Base-by-base conservation (phyloP, 2,329 filamentous ascomycete species). In the Corinectria fuckeliana region DNA sequence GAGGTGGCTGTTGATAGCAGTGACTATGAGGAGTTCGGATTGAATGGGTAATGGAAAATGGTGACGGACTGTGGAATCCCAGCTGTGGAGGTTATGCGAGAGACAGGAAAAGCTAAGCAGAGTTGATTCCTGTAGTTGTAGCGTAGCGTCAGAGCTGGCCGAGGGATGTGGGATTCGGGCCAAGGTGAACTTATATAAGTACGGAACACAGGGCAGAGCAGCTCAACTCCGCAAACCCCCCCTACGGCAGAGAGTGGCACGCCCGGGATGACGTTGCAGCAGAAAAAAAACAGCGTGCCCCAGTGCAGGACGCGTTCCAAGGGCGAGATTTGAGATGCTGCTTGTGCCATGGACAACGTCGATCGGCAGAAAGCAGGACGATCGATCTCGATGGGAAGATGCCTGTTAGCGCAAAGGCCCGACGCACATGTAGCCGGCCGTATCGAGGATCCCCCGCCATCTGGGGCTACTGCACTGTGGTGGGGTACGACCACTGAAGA, bases 331-430 rank as follows among this genome's bases (percentile, higher is more conserved):
- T 49, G 67, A 69, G n/a, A n/a, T n/a, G n/a, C n/a, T 69, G 63
- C 63, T 49, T 59, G 61, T 54, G 34, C 62, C 61, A 71, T 71
- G 13, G 25, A 53, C 50, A 28, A 56, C 48, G 50, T 63, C 62
- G 67, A 71, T 71, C 67, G 68, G 64, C 61, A 57, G 55, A 66
- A 63, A 52, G 56, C 65, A 66, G 63, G 70, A 62, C 61, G 70
- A 72, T 72, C 70, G 70, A 72, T 72, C 70, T 72, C 68, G 70
- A 72, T 72, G 69, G 34, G 47, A 32, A 64, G 52, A 52, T 50
- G 58, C 20, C 34, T 61, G 66, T 67, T 72, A 71, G 67, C 62
- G 67, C 55, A 51, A n/a, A 51, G 45, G 58, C 41, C 50, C 36
- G 48, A 62, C 50, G 56, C 18, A 51, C 56, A 66, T 61, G 69